Base-by-base conservation (phyloP, 306 rosid species). In the Geum urbanum region DNA sequence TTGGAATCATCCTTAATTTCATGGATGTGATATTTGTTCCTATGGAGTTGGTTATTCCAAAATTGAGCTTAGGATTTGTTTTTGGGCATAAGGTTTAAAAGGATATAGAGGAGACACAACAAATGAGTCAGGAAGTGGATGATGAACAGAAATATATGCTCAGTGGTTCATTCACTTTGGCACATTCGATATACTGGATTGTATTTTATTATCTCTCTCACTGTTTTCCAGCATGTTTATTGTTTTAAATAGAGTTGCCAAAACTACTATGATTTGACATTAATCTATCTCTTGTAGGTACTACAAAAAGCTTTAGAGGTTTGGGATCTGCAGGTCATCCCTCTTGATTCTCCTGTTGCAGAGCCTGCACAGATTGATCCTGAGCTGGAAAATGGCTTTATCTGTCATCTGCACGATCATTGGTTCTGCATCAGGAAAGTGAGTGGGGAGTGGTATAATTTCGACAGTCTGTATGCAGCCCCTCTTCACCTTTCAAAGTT, bases 381-480 rank as follows among this genome's bases (percentile, higher is more conserved):
- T n/a, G 97, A 91, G 81, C 83, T 81, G 59, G 96, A 89, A 81
- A 91, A 80, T 79, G 99, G 95, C 52, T 95, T 91, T 71, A 95
- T 95, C 59, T 95, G 96, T 78, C 99, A 95, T 80, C 78, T 95
- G 77, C 97, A 91, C 53, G 89, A 95, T 62, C 97, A 95, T 63
- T 95, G 99, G 99, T 95, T 95, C 84, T 95, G 99, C 69, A 95
- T 95, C 66, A 87, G 96, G 61, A 91, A 91, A 79, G 97, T 91
- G 78, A 95, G 77, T 44, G 85, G 96, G 57, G 97, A 95, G 77
- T 95, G 97, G 97, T 95, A 91, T 73, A 95, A 95, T 78, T 95
- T 95, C 12, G 96, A 95, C 80, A 91, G 99, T 84, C 89, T 95
- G 32, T 91, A 89, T 79, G 99, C 97, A 24, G 97, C 99, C 16